These are phyloP conservation scores for Gossypium gossypioides DNA, from an alignment of 441 rosid genomes.

Conservation along the genomic window DNA sequence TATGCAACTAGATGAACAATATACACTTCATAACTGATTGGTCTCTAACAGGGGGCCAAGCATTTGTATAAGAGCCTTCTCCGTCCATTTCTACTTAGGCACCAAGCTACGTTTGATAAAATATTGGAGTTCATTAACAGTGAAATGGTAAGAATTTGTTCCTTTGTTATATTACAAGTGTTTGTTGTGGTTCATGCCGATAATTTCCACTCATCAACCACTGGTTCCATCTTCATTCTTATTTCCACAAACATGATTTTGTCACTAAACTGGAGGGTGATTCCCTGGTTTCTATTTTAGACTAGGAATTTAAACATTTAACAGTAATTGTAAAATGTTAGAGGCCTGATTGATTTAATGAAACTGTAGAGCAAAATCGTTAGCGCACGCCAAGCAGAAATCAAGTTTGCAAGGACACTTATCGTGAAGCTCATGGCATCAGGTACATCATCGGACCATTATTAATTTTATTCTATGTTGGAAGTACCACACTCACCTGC, in stretches of 20 bases:
- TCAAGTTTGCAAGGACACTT: constrained; percentile 31
- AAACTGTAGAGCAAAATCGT: constrained; percentile 43
- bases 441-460: constrained; percentile 24
- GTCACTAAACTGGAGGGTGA: not conserved
- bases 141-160: constrained; percentile 37
- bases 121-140: constrained; percentile 29
- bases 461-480: not conserved
- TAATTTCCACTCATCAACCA: not conserved
- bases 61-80: constrained; percentile 39
- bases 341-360: constrained; percentile 17
- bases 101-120: constrained; percentile 46
- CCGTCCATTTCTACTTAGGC: constrained; percentile 55
- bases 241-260: not conserved
- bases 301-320: not conserved
- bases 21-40: not conserved
- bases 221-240: not conserved
- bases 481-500: not conserved
- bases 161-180: not conserved
- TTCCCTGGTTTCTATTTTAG: not conserved
- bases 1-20: not conserved
- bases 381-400: constrained; percentile 35
- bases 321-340: constrained; percentile 2
- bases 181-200: not conserved
- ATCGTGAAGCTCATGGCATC: constrained; percentile 27
- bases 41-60: constrained; percentile 45